Base-by-base conservation (phyloP, 2,329 filamentous ascomycete species). In the Ceratocystiopsis minuta region DNA sequence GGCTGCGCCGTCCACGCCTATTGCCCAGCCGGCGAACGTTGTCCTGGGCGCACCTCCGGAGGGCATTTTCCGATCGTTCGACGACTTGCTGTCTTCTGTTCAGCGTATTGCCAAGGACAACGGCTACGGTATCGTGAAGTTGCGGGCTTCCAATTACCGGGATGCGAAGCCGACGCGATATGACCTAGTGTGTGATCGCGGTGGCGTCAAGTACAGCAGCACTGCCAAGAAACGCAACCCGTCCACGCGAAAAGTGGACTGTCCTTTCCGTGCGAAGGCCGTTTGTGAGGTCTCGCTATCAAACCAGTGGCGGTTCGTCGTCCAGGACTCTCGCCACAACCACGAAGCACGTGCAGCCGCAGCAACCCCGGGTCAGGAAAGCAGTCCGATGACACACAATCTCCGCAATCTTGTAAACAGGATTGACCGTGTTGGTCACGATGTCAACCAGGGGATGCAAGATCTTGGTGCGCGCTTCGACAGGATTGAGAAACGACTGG, bases 191-290 rank as follows among this genome's bases (percentile, higher is more conserved):
- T 76, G 72, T 56, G 72, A 76, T 49, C 70, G 72, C 35, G 72
- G 72, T 42, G 72, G 72, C 46, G 72, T 76, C 53, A 76, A 75
- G 57, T 76, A 76, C 57, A 73, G 63, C 59, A 75, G 71, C 56
- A 76, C 72, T 2, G 72, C 72, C 9, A 75, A 75, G 63, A 76
- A 75, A 60, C 67, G 72, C 43, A 75, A 73, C 50, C 72, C 72
- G 1, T 74, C 69, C 42, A 76, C 72, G 36, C 70, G 72, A 53
- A 76, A 76, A 57, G 70, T 76, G 43, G 72, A 76, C 54, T 76
- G 72, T 43, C 72, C 72, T 12, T 76, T 72, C 60, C 68, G 70
- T 41, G 72, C 72, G 43, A 76, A 76, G 58, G 72, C 72, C 18
- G 72, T 76, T 17, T 76, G 72, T 47, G 72, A 76, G 52, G 72